Evolutionary conservation across 495 filamentous ascomycete species (phyloP), one percentile per base, ranked within the genome.

Genomic region (Cercophora scortea): DNA sequence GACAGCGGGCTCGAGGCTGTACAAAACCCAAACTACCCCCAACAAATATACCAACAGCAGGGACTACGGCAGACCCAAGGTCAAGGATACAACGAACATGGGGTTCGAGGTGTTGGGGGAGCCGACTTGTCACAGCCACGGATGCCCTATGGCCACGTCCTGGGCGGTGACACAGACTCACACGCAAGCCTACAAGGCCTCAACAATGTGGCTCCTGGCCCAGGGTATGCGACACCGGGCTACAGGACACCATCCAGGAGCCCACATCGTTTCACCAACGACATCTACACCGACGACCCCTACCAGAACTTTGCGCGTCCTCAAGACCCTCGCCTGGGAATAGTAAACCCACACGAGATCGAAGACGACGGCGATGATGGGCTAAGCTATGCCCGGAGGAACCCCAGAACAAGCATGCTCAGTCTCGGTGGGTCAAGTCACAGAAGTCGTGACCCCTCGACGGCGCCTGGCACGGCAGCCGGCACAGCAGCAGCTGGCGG

Each of bases 351-450:
- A 0, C 80, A 86, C 54, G 83, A 84, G 2, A 90, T 94, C 49
- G 82, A 78, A 3, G 90, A 96, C 60, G 89, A 95, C 59, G 89
- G 85, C 8, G 90, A 95, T 58, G 90, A 95, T 55, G 88, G 85
- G 4, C 76, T 90, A 45, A 69, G 75, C 8, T 80, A 81, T 50
- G 42, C 49, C 1, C 63, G 67, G 25, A 63, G 64, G 51, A 51
- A 68, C 57, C 57, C 74, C 53, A 56, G 71, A 63, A 63, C 70
- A 44, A 83, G 79, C 32, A 76, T 79, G 55, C 63, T 86, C 36
- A 79, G 79, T 55, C 61, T 83, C 10, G 73, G 72, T 17, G 59
- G 64, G 3, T 68, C 65, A 15, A 69, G 66, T 47, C 59, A 55
- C 57, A 63, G 61, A 49, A 67, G 65, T 35, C 56, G 54, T 8